Percentiles rank a stretch among this genome's conserved stretches.
These are phyloP conservation scores for Raddia guianensis DNA, from an alignment of 176 grass and related monocot genomes.

Conservation along the genomic window DNA sequence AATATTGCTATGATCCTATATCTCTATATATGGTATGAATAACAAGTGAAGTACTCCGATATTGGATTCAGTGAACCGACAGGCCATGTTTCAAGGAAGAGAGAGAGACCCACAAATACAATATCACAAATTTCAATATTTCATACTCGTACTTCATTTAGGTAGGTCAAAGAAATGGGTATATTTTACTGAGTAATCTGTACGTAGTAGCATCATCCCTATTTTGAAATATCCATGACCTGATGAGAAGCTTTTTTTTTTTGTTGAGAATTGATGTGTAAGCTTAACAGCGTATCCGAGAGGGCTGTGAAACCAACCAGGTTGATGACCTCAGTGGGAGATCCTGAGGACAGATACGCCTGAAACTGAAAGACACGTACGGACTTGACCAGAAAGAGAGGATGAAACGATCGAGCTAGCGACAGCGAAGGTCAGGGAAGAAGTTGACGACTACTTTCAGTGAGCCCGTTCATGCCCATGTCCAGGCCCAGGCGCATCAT, in stretches of 20 bases:
- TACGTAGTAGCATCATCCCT: not conserved
- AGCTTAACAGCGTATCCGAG: not conserved
- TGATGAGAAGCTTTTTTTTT: not conserved
- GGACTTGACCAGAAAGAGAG: not conserved
- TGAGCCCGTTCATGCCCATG: not conserved
- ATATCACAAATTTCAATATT: not conserved
- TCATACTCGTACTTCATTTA: not conserved
- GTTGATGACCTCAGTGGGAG: conserved; percentile 22
- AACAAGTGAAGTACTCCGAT: not conserved
- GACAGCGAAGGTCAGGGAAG: no score
- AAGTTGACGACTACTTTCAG: no score
- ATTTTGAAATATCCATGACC: not conserved
- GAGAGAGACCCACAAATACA: not conserved
- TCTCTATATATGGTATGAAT: not conserved
- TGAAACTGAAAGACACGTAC: not conserved
- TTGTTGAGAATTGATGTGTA: not conserved
- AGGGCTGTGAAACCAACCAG: no score
- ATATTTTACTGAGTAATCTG: not conserved
- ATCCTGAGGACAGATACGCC: conserved; percentile 31
- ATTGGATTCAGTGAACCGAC: not conserved
- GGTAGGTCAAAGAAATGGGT: not conserved
- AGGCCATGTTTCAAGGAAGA: not conserved
- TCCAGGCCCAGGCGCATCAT: not conserved
- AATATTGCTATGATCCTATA: not conserved
- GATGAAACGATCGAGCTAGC: no score